These are phyloP conservation scores for Kwoniella mangroviensis DNA, from an alignment of 768 basidiomycete species.

Conservation along the genomic window DNA sequence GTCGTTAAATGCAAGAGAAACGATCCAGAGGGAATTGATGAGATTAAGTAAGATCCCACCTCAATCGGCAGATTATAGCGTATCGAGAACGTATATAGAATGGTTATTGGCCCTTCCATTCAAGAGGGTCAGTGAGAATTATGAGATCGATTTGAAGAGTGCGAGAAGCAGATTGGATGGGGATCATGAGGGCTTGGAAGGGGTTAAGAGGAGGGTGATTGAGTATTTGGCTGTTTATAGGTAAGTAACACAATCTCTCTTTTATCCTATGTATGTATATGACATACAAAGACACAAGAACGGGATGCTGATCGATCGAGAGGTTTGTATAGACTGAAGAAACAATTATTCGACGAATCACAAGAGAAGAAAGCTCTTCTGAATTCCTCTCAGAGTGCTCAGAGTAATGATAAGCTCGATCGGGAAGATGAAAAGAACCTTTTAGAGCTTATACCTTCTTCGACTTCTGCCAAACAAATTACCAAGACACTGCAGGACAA, in stretches of 20 bases:
- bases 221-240: constrained; percentile 90
- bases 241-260: constrained; percentile 14
- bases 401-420: constrained; percentile 17
- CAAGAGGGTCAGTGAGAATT: constrained; percentile 56
- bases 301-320: background rate
- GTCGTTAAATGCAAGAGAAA: constrained; percentile 49
- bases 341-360: constrained; percentile 41
- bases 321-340: constrained; percentile 50
- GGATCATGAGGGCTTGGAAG: constrained; percentile 90
- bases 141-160: constrained; percentile 57
- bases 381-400: constrained; percentile 18
- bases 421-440: constrained; percentile 65
- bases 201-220: constrained; percentile 86
- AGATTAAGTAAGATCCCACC: constrained; percentile 84
- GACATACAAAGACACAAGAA: background rate
- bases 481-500: background rate
- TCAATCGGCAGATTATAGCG: constrained; percentile 87
- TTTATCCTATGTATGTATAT: background rate
- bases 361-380: constrained; percentile 21
- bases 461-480: constrained; percentile 15
- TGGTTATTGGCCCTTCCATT: constrained; percentile 88
- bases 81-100: constrained; percentile 73
- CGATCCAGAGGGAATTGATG: constrained; percentile 80
- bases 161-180: constrained; percentile 81
- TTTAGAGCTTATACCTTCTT: constrained; percentile 59